A percentile compares a stretch with the other conserved stretches of the same genome.
Conservation (phyloP, 1,139 yeast genomes). For the Pichia sp. region DNA sequence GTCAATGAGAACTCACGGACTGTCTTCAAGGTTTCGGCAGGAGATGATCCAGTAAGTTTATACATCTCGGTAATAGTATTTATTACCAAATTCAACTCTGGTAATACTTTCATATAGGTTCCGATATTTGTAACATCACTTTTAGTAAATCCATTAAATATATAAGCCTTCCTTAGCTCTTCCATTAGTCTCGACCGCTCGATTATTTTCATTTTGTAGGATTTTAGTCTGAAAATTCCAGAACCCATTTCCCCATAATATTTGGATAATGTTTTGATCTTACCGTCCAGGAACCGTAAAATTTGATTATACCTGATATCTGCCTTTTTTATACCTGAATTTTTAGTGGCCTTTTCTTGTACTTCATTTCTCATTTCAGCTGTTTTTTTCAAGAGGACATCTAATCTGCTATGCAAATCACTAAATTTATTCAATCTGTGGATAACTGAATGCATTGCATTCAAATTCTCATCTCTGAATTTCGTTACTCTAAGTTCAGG, state of each 20-base stretch:
- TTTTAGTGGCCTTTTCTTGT: conserved; percentile 8
- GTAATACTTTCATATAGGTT: neutral
- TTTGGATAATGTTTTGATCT: conserved; percentile 2
- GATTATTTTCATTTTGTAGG: conserved; percentile 8
- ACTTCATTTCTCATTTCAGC: conserved; percentile 9
- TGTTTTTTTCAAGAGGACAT: conserved; percentile 8
- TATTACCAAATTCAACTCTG: conserved; percentile 13
- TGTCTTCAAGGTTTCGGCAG: neutral
- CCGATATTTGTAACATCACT: neutral
- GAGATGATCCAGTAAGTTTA: conserved; percentile 7
- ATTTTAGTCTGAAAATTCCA: conserved; percentile 5
- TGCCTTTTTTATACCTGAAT: conserved; percentile 12
- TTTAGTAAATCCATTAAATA: neutral
- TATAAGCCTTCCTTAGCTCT: conserved; percentile 1
- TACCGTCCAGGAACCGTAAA: conserved; percentile 10
- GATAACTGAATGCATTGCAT: conserved; percentile 11
- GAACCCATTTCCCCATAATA: conserved; percentile 14
- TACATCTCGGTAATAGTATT: conserved; percentile 15
- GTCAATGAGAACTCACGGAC: conserved; percentile 10
- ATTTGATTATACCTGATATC: conserved; percentile 20
- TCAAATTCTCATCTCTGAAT: conserved; percentile 9
- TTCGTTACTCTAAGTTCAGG: neutral
- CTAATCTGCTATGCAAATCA: conserved; percentile 11
- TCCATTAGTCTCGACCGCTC: conserved; percentile 8
- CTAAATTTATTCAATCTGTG: conserved; percentile 14